Base-by-base conservation (phyloP, 768 basidiomycete species). In the Leccinum boreale region DNA sequence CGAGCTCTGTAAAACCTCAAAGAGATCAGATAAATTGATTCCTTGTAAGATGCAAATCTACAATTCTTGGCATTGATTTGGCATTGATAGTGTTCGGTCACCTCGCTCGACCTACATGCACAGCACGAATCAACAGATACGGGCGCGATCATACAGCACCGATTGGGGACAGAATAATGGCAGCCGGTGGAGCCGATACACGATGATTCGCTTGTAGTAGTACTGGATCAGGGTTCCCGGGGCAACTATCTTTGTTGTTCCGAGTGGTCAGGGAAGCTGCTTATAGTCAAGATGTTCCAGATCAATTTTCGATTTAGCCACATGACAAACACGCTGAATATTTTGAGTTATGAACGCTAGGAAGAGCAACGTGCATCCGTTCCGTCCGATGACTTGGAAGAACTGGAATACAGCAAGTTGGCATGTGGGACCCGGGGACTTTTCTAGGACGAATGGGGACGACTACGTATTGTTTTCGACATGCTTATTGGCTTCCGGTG, bases 381-480 rank as follows among this genome's bases (percentile, higher is more conserved):
- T 50, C 19, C 31, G 49, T 47, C 58, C 51, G 61, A 55, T 57
- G 59, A 50, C 48, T 65, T 60, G 66, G 36, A 61, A 48, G 60
- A 50, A 59, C 55, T 51, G 56, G 55, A 70, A 56, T 55, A 73
- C 70, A 67, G 69, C 63, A 71, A 57, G 58, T 54, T 56, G 55
- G 58, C 55, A 61, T 63, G 66, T 71, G 72, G 55, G 57, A 65
- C 68, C 60, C 56, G 55, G 54, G 46, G 67, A 65, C 58, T 57
- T 58, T 58, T 44, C 65, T 69, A 65, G 61, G 55, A 65, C 70
- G 58, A 48, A 67, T 66, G 66, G 55, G 68, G 71, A 53, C 58
- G 46, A 45, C 60, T 63, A 58, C 69, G 62, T 69, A 67, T 65
- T 63, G 70, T 62, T 70, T 58, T 63, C 61, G 57, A 66, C 70